Conservation (phyloP, 352 stramenopile genomes). For the Phytophthora macrochlamydospora region DNA sequence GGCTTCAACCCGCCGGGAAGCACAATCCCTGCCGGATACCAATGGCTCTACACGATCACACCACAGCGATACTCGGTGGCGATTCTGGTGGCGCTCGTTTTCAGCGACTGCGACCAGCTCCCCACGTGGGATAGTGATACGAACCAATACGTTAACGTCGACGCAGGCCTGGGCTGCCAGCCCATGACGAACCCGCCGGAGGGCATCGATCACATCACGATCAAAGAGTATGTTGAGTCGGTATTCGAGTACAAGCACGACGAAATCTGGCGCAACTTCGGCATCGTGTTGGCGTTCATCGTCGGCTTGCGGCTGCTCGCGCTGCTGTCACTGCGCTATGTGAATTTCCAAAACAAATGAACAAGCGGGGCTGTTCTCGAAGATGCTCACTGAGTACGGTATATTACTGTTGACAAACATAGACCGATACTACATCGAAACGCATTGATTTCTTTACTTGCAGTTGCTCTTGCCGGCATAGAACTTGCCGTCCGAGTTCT, state of each 20-base stretch:
- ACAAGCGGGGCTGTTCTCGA: background rate
- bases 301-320: slow-evolving; percentile 43
- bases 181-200: slow-evolving; percentile 29
- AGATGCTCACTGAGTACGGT: too few relatives aligned
- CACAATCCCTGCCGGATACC: slow-evolving; percentile 45
- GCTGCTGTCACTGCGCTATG: slow-evolving; percentile 43
- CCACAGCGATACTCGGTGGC: slow-evolving; percentile 39
- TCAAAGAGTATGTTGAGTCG: slow-evolving; percentile 50
- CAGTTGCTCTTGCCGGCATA: slow-evolving; percentile 27
- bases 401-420: background rate
- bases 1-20: slow-evolving; percentile 47
- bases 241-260: slow-evolving; percentile 54
- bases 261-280: slow-evolving; percentile 46
- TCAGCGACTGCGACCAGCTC: slow-evolving; percentile 40
- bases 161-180: slow-evolving; percentile 36
- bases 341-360: slow-evolving; percentile 51
- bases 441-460: slow-evolving; percentile 14
- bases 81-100: slow-evolving; percentile 40
- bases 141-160: slow-evolving; percentile 25
- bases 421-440: background rate
- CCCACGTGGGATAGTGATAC: slow-evolving; percentile 24
- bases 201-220: slow-evolving; percentile 29
- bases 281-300: slow-evolving; percentile 42
- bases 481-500: slow-evolving; percentile 40
- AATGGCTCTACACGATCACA: slow-evolving; percentile 45